Evolutionary conservation across 129 eudicot species (phyloP), one percentile per base, ranked within the genome.

Genomic region (Flaveria bidentis): DNA sequence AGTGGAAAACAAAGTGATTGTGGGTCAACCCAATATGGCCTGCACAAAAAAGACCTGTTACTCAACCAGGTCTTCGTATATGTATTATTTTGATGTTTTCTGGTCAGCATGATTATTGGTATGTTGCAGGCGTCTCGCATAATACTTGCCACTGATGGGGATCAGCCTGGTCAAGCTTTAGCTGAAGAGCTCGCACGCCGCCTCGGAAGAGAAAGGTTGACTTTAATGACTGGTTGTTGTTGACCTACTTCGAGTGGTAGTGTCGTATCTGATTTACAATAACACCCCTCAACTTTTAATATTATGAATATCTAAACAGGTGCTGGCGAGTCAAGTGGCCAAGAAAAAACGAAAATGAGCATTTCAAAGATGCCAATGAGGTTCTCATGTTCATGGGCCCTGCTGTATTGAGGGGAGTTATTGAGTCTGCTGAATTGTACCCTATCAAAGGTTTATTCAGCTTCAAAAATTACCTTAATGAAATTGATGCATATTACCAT

Each of bases 321-420:
- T 94, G 99, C 80, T 94, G 97, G 99, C 84, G 96, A 78, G 92
- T 94, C 42, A 94, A 72, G 56, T 94, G 99, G 99, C 99, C 99
- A 30, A 86, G 85, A 73, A 94, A 89, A 87, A 85, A 84, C 22
- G 85, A 79, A 14, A 62, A 30, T 44, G 93, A 76, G 33, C 53
- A 67, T 50, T 94, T 82, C 67, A 94, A 94, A 80, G 99, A 94
- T 84, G 96, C 97, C 62, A 94, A 94, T 80, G 99, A 94, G 90
- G 99, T 94, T 74, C 96, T 94, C 68, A 87, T 91, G 96, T 84
- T 71, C 64, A 81, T 87, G 91, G 99, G 99, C 44, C 90, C 97
- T 4, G 77, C 49, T 63, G 90, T 76, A 22, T 83, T 94, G 63
- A 84, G 87, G 83, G 90, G 82, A 45, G 97, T 82, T 47, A 78